Conservation (phyloP, 164 flowering plant genomes). For the Sedum album region DNA sequence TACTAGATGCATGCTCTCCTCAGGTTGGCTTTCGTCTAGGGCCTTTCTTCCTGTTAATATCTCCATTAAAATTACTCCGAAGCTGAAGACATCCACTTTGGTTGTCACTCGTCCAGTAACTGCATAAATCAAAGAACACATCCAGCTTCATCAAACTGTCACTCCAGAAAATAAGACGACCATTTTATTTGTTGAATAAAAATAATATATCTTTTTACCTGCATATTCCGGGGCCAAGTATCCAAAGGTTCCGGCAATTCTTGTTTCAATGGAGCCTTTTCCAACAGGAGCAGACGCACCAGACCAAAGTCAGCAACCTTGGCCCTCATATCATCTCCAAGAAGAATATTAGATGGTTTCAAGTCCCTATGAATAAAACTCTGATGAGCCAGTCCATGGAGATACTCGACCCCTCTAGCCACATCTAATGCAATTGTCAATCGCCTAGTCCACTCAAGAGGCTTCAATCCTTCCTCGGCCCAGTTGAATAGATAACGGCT, state of each 20-base stretch:
- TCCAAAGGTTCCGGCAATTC: conserved; percentile 81
- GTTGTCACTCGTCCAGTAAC: conserved; percentile 79
- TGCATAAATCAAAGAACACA: conserved; percentile 33
- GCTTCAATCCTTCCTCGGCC: conserved; percentile 53
- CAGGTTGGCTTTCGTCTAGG: conserved; percentile 62
- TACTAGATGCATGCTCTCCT: conserved; percentile 71
- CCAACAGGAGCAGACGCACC: conserved; percentile 85
- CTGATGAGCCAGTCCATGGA: conserved; percentile 71
- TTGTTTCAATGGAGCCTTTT: conserved; percentile 63
- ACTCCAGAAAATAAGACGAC: background rate
- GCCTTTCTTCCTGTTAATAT: conserved; percentile 65
- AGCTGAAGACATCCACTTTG: conserved; percentile 65
- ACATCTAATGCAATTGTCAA: conserved; percentile 67
- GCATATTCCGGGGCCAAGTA: conserved; percentile 82
- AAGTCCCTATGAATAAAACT: conserved; percentile 78
- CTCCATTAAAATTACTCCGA: conserved; percentile 78
- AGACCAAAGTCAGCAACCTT: conserved; percentile 81
- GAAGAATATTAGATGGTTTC: conserved; percentile 75
- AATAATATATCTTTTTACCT: conserved; percentile 26
- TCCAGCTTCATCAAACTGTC: conserved; percentile 47
- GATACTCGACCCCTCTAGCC: conserved; percentile 78
- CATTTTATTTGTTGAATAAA: background rate
- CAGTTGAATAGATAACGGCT: conserved; percentile 60
- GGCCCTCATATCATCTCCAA: conserved; percentile 89
- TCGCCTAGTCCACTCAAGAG: conserved; percentile 59